Conservation (phyloP, 306 rosid genomes). For the Rosa rugosa region DNA sequence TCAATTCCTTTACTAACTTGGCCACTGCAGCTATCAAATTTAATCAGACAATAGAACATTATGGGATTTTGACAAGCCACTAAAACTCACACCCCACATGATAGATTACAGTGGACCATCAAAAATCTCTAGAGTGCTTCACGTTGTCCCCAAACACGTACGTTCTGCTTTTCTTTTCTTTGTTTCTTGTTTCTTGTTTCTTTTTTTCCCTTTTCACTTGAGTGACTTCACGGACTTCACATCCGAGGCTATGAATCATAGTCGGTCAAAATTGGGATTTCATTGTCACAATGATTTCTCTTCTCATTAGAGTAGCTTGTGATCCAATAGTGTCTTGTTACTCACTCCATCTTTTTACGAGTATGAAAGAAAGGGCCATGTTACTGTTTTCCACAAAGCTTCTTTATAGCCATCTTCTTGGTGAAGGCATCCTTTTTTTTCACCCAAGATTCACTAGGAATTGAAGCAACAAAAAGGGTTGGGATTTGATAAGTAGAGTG, state of each 20-base stretch:
- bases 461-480: not conserved
- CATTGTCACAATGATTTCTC: conserved; percentile 8
- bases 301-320: not conserved
- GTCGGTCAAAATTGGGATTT: not conserved
- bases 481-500: too few relatives aligned
- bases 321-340: conserved; percentile 9
- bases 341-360: not conserved
- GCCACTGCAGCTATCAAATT: conserved; percentile 1
- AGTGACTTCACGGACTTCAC: not conserved
- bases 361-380: not conserved
- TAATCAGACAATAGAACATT: conserved; percentile 10
- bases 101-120: conserved; percentile 22
- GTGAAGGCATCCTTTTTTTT: conserved; percentile 6
- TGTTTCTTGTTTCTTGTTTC: not conserved
- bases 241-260: not conserved
- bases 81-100: not conserved
- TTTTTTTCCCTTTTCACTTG: not conserved
- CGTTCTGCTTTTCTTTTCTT: not conserved
- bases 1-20: not conserved
- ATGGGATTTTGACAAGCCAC: conserved; percentile 5
- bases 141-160: conserved; percentile 2
- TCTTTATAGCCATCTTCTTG: conserved; percentile 10
- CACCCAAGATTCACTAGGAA: not conserved
- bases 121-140: not conserved
- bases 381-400: conserved; percentile 10